A percentile compares a stretch with the other conserved stretches of the same genome.
phyloP scores from a whole-genome alignment of 345 rosid genomes.

The Iberis pinnata region DNA sequence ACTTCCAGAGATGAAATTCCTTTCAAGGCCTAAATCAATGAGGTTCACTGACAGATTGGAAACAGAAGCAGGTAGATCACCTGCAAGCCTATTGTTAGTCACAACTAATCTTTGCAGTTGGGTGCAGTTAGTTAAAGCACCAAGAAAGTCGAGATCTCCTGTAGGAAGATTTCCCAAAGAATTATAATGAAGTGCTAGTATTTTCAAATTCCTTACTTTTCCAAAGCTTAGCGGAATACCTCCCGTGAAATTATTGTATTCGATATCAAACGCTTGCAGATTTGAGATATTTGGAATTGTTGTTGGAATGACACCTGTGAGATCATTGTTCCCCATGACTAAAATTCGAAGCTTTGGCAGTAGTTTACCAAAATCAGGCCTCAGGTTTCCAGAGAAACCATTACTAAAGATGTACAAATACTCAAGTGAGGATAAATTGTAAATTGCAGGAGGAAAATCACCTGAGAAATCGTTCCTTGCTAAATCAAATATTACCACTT shows the following conservation, averaged over 20 bases:
- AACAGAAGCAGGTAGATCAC: constrained; percentile 5
- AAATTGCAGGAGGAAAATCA: not conserved
- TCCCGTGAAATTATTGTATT: not conserved
- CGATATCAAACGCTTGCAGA: not conserved
- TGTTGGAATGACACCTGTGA: not conserved
- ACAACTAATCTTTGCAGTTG: not conserved
- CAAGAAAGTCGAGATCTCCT: constrained; percentile 15
- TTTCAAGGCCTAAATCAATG: not conserved
- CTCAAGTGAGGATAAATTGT: constrained; percentile 18
- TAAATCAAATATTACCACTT: not conserved
- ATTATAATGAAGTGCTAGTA: not conserved
- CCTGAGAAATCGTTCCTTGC: not conserved
- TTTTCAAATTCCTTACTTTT: not conserved
- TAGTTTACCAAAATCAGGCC: constrained; percentile 4
- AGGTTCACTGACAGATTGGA: constrained; percentile 1
- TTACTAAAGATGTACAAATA: not conserved
- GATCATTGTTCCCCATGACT: not conserved
- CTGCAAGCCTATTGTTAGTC: not conserved
- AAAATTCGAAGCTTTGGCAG: not conserved
- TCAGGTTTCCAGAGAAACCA: constrained; percentile 3
- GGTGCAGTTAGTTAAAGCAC: constrained; percentile 7
- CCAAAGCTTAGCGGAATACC: constrained; percentile 2
- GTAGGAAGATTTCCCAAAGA: not conserved
- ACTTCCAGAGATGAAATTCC: not conserved
- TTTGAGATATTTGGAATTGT: constrained; percentile 7